phyloP scores from a whole-genome alignment of 148 eudicot species.

The Rhododendron mucronatum region DNA sequence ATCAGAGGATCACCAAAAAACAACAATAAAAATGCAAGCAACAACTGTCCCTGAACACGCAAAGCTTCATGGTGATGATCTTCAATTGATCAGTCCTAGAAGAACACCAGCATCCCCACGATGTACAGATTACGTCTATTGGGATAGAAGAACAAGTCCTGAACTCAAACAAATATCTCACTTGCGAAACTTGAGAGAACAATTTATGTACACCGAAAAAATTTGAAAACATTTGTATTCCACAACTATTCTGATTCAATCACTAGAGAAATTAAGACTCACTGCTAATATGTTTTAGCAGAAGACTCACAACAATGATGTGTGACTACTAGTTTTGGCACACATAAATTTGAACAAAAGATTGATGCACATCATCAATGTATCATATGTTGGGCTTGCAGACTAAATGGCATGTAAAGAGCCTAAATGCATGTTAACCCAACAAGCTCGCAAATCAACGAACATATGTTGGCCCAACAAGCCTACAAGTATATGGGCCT shows the following conservation, averaged over 20 bases:
- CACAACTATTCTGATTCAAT: not conserved
- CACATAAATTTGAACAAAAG: too few relatives aligned
- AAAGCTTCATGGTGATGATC: not conserved
- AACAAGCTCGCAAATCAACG: too few relatives aligned
- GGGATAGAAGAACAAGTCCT: not conserved
- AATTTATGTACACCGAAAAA: not conserved
- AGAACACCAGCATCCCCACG: not conserved
- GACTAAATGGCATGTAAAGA: too few relatives aligned
- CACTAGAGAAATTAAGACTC: not conserved
- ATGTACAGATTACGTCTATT: not conserved
- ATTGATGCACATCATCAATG: too few relatives aligned
- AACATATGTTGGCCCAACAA: too few relatives aligned
- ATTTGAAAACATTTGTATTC: not conserved
- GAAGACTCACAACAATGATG: not conserved
- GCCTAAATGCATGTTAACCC: too few relatives aligned
- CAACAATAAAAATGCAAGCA: not conserved
- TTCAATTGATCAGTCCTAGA: not conserved
- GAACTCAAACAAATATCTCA: not conserved
- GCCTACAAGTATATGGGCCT: not conserved
- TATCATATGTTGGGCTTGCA: too few relatives aligned
- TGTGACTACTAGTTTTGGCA: not conserved
- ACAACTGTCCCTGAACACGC: not conserved
- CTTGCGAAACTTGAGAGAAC: not conserved
- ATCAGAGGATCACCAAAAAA: slow-evolving; percentile 5
- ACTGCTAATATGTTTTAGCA: not conserved